Percentiles rank a stretch among this genome's conserved stretches.
Conservation (phyloP, 2,329 filamentous ascomycete genomes). For the Paecilomyces dactylethromorphus region DNA sequence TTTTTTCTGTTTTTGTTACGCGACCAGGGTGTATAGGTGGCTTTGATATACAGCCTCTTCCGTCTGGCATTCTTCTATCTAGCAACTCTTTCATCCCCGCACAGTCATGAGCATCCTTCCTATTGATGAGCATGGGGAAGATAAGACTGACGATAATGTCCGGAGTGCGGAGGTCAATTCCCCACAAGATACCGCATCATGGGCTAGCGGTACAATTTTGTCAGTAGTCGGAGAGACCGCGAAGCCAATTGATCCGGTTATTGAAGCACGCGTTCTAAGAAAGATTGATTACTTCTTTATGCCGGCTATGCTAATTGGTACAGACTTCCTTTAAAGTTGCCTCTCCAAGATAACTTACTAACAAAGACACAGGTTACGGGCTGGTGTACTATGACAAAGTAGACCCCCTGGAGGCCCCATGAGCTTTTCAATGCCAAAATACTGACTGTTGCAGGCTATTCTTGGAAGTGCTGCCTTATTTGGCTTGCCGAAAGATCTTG, state of each 20-base stretch:
- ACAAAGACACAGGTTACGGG: constrained; percentile 42
- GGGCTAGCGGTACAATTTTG: background rate
- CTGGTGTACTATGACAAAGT: constrained; percentile 66
- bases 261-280: constrained; percentile 52
- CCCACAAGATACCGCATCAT: background rate
- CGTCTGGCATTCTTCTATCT: background rate
- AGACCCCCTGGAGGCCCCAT: constrained; percentile 3
- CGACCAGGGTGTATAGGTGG: background rate
- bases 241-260: constrained; percentile 43
- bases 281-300: constrained; percentile 65
- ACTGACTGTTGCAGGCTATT: constrained; percentile 50
- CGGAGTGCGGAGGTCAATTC: background rate
- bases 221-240: background rate
- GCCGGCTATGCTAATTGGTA: constrained; percentile 58
- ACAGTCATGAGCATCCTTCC: background rate
- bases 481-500: constrained; percentile 66
- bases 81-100: background rate
- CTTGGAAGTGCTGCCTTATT: constrained; percentile 67
- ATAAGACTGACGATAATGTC: background rate
- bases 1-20: background rate
- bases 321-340: background rate
- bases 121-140: background rate
- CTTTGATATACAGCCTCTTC: background rate
- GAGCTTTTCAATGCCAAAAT: background rate
- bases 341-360: background rate